These are phyloP conservation scores for Ceratocystis eucalypticola DNA, from an alignment of 2,329 filamentous ascomycete species.

Conservation along the genomic window DNA sequence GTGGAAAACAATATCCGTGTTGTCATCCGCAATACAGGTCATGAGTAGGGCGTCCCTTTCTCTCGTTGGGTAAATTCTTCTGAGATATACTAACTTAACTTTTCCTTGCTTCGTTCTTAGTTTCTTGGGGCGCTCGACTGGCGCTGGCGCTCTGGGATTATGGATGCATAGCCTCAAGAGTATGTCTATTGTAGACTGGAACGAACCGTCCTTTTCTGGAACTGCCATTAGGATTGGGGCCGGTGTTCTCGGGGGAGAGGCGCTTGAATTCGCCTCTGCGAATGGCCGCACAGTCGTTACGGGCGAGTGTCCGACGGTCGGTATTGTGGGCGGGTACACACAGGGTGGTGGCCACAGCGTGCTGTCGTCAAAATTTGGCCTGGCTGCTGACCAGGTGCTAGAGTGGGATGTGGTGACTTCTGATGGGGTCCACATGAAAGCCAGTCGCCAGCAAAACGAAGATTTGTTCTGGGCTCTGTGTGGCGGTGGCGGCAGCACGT, in stretches of 20 bases:
- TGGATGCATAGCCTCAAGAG: slow-evolving; percentile 32
- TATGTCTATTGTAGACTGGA: slow-evolving; percentile 23
- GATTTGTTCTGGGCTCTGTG: slow-evolving; percentile 52
- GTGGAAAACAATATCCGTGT: slow-evolving; percentile 28
- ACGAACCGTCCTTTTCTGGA: slow-evolving; percentile 28
- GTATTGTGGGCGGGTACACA: slow-evolving; percentile 44
- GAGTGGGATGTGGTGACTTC: slow-evolving; percentile 43
- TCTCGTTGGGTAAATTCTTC: background rate
- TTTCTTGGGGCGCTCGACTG: slow-evolving; percentile 28
- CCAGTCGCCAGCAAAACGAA: slow-evolving; percentile 33
- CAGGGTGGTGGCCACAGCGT: slow-evolving; percentile 47
- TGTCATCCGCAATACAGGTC: slow-evolving; percentile 27
- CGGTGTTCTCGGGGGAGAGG: slow-evolving; percentile 39
- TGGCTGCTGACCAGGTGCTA: slow-evolving; percentile 46
- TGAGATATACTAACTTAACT: slow-evolving; percentile 24
- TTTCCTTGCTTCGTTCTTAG: slow-evolving; percentile 9
- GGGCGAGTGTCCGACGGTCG: slow-evolving; percentile 43
- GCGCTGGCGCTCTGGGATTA: slow-evolving; percentile 27
- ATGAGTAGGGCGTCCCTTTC: slow-evolving; percentile 25
- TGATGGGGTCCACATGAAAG: slow-evolving; percentile 34
- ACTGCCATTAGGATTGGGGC: slow-evolving; percentile 41
- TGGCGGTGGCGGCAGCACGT: slow-evolving; percentile 47
- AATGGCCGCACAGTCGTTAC: slow-evolving; percentile 37
- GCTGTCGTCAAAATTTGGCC: slow-evolving; percentile 40
- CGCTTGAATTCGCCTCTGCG: slow-evolving; percentile 37